Percentiles rank a stretch among this genome's conserved stretches.
These are phyloP conservation scores for Quercus phellos DNA, from an alignment of 331 rosid genomes.

Conservation along the genomic window DNA sequence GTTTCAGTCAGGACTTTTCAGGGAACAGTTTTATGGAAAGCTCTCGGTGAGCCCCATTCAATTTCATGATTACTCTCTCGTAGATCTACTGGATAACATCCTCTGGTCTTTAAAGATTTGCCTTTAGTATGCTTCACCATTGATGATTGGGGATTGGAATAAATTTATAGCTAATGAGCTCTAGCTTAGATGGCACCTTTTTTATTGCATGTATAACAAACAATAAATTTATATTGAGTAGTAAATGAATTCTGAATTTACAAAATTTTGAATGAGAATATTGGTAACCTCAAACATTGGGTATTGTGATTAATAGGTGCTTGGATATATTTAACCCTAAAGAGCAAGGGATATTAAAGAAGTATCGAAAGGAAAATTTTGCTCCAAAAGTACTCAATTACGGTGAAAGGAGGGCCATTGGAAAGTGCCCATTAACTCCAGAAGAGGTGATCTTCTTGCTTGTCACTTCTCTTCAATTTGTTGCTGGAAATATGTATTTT, in stretches of 20 bases:
- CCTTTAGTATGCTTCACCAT: neutral
- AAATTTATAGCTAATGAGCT: neutral
- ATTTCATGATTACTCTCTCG: neutral
- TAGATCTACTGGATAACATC: neutral
- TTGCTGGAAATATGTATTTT: neutral
- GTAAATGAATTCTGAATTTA: neutral
- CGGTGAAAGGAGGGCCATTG: slow-evolving; percentile 87
- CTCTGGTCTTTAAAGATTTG: neutral
- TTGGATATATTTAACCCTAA: slow-evolving; percentile 66
- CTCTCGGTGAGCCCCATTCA: neutral
- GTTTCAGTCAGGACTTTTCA: neutral
- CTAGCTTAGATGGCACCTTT: neutral
- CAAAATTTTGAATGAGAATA: neutral
- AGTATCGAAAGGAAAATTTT: slow-evolving; percentile 78
- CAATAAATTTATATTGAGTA: neutral
- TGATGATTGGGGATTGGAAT: neutral
- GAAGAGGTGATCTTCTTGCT: slow-evolving; percentile 69
- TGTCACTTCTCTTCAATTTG: neutral
- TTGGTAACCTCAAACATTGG: slow-evolving; percentile 9
- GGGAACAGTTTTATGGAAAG: neutral
- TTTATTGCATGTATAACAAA: too few species aligned
- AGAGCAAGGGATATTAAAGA: slow-evolving; percentile 70
- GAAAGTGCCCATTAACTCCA: slow-evolving; percentile 98
- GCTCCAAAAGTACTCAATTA: slow-evolving; percentile 82
- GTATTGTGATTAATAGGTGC: slow-evolving; percentile 51